Evolutionary conservation across 306 rosid genomes (phyloP).

Genomic region (Sicyos edulis): DNA sequence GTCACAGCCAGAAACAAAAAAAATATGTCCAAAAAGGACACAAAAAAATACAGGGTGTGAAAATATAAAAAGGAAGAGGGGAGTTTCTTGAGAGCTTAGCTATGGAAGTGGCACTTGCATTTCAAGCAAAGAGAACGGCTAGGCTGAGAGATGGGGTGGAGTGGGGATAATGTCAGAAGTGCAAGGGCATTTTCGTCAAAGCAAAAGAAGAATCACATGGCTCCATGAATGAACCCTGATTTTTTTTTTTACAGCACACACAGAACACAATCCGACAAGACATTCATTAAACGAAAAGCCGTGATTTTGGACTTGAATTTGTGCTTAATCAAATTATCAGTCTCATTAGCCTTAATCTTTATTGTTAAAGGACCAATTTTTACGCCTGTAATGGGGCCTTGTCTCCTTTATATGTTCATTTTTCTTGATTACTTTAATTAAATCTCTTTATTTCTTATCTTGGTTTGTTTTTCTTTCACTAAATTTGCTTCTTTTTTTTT

Average conservation of each 20-base stretch:
- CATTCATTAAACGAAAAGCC: constrained; percentile 18
- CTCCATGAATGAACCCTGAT: constrained; percentile 24
- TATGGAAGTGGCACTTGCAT: constrained; percentile 30
- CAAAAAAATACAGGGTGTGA: not conserved
- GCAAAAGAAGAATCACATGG: constrained; percentile 19
- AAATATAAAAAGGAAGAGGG: not conserved
- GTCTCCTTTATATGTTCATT: not conserved
- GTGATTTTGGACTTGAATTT: constrained; percentile 14
- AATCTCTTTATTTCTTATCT: constrained; percentile 8
- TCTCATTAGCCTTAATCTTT: not conserved
- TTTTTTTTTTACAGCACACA: constrained; percentile 11
- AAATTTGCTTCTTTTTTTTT: not conserved
- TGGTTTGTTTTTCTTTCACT: not conserved
- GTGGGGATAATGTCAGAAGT: constrained; percentile 17
- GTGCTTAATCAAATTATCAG: not conserved
- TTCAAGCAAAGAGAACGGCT: constrained; percentile 21
- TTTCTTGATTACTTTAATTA: not conserved
- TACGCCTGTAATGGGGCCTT: not conserved
- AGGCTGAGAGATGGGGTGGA: not conserved
- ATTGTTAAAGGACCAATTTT: not conserved
- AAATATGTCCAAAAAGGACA: not conserved
- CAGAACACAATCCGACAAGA: constrained; percentile 35
- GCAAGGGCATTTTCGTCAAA: constrained; percentile 30
- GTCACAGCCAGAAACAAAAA: constrained; percentile 10
- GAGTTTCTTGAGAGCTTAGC: constrained; percentile 27